Evolutionary conservation across 345 rosid species (phyloP), one percentile per base, ranked within the genome.

Genomic region (Erodium maritimum): DNA sequence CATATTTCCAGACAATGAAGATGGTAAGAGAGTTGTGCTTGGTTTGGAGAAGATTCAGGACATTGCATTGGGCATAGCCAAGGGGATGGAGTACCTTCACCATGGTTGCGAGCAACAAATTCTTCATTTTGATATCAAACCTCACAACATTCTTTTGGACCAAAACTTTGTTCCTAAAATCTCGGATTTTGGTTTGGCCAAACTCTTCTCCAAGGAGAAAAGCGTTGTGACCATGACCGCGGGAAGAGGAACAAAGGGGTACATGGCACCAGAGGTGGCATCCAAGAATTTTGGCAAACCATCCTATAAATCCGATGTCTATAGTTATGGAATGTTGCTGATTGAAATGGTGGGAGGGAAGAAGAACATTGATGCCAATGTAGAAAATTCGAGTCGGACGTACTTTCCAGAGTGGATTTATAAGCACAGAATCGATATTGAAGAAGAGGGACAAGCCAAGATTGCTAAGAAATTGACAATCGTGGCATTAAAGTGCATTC

Each of bases 401-500:
- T 65, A 52, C 18, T 65, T 52, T 42, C 62, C 23, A 2, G 1
- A 1, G 21, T 52, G 54, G 4, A 52, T 52, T 12, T 52, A 52
- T 17, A 18, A 52, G 18, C 54, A 5, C 18, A 20, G 55, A 16
- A 52, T 54, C 4, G 33, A 62, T 33, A 54, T 25, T 19, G 10
- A 6, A 19, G 53, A 50, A 23, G 72, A 63, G 1, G 60, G 51
- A 13, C 37, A 63, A 18, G 54, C 0, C 22, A 55, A 65, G 18
- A 52, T 70, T 10, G 74, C 66, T 18, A 65, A 57, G 60, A 70
- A 65, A 34, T 56, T 70, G 19, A 54, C 69, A 14, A 70, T 65
- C 1, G 42, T 63, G 3, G 66, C 21, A 22, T 58, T 63, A 1
- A 61, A 62, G 60, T 61, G 69, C 67, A 61, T 70, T 18, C 74